phyloP scores from a whole-genome alignment of 2,329 filamentous ascomycete species.

The Talaromyces sp. region DNA sequence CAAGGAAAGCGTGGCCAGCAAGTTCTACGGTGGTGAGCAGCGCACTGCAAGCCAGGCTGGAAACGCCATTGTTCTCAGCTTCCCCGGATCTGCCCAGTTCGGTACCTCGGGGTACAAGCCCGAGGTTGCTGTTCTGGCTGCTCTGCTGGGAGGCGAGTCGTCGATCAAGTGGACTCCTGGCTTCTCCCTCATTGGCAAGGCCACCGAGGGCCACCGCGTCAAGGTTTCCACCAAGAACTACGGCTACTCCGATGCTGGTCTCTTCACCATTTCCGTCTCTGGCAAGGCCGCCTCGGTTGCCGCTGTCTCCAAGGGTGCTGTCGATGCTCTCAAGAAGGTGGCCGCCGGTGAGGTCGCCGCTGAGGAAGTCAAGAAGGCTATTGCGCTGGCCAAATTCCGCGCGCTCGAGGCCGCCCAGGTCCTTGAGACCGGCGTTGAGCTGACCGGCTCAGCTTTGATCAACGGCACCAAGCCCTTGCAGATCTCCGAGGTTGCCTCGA shows the following conservation, averaged over 20 bases:
- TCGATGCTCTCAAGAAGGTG: conserved; percentile 77
- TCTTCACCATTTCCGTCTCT: conserved; percentile 75
- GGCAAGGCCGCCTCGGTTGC: conserved; percentile 71
- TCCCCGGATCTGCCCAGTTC: conserved; percentile 80
- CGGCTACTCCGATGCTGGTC: conserved; percentile 89
- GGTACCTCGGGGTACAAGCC: conserved; percentile 74
- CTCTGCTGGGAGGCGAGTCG: conserved; percentile 84
- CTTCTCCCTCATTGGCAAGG: conserved; percentile 85
- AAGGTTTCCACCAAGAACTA: conserved; percentile 70
- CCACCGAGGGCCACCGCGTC: conserved; percentile 61
- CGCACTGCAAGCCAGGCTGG: conserved; percentile 71
- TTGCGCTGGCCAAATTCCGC: conserved; percentile 89
- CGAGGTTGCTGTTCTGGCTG: conserved; percentile 79
- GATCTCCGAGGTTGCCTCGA: conserved; percentile 72
- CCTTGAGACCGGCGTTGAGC: conserved; percentile 70
- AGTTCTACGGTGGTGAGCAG: conserved; percentile 95
- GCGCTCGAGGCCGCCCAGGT: conserved; percentile 78
- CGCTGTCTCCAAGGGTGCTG: conserved; percentile 68
- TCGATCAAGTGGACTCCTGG: conserved; percentile 94
- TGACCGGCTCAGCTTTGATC: conserved; percentile 79
- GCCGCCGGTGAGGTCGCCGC: conserved; percentile 69
- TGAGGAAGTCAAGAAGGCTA: conserved; percentile 87
- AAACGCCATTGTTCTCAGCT: conserved; percentile 84
- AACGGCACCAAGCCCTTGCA: conserved; percentile 79
- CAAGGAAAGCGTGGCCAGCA: conserved; percentile 61